Percentiles rank a stretch among this genome's conserved stretches.
Conservation (phyloP, 2,329 filamentous ascomycete genomes). For the Pyricularia sp. region DNA sequence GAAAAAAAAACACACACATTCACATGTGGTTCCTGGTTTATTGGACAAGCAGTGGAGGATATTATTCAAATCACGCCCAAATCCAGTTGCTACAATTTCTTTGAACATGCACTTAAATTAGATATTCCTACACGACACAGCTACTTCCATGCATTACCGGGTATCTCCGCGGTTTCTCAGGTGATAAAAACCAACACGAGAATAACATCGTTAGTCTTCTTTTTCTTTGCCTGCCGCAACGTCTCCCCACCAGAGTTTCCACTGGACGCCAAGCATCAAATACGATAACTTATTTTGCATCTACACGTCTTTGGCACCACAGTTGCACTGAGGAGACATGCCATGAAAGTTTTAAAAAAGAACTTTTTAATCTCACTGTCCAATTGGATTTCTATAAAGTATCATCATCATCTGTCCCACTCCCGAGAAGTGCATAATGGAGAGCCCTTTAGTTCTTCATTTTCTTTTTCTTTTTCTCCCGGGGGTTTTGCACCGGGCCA, state of each 20-base stretch:
- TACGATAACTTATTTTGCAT: not conserved
- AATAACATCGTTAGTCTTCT: not conserved
- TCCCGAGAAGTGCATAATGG: too few species aligned
- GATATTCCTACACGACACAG: not conserved
- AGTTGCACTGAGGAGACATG: not conserved
- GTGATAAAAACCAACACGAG: not conserved
- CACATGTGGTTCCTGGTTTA: not conserved
- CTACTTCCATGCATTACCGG: not conserved
- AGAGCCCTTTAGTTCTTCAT: too few species aligned
- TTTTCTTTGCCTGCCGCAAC: not conserved
- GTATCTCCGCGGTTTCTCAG: not conserved
- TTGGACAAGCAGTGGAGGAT: too few species aligned
- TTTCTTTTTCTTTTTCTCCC: too few species aligned
- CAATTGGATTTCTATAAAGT: too few species aligned
- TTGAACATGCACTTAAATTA: not conserved
- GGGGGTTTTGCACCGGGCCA: too few species aligned
- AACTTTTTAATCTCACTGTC: too few species aligned
- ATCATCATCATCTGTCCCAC: too few species aligned
- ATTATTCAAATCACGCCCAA: too few species aligned
- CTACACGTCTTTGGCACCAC: not conserved
- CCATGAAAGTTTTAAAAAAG: not conserved
- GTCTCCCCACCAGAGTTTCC: not conserved
- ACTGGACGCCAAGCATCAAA: not conserved
- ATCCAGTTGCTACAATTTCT: not conserved
- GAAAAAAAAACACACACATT: not conserved